Conservation (phyloP, 768 basidiomycete species). For the Hygrophorus pudorinus region DNA sequence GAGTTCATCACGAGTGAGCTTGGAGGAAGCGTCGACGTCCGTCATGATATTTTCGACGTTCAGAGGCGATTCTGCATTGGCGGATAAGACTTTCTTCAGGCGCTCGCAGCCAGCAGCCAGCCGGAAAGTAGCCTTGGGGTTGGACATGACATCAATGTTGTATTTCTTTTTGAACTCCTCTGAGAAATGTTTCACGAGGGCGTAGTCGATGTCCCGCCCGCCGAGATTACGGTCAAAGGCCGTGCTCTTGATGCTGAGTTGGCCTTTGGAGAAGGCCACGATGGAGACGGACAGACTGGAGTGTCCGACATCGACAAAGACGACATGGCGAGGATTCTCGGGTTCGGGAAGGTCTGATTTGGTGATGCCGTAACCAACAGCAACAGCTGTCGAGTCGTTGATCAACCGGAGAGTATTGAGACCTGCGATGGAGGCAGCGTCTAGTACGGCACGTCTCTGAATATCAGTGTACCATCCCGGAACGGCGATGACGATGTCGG, state of each 20-base stretch:
- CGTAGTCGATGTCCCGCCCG: slow-evolving; percentile 93
- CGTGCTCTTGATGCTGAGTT: slow-evolving; percentile 75
- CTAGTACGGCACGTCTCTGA: slow-evolving; percentile 83
- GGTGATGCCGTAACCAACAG: slow-evolving; percentile 97
- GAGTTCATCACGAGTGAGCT: slow-evolving; percentile 72
- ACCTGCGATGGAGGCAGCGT: slow-evolving; percentile 83
- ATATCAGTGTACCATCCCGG: slow-evolving; percentile 96
- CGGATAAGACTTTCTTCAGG: slow-evolving; percentile 93
- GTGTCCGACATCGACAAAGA: slow-evolving; percentile 95
- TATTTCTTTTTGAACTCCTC: slow-evolving; percentile 93
- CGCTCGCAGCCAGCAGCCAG: slow-evolving; percentile 82
- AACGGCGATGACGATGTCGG: slow-evolving; percentile 91
- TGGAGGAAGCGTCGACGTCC: slow-evolving; percentile 87
- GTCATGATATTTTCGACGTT: slow-evolving; percentile 96
- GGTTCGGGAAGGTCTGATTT: slow-evolving; percentile 90
- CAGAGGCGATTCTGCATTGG: slow-evolving; percentile 80
- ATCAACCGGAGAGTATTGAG: slow-evolving; percentile 90
- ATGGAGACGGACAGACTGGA: slow-evolving; percentile 80
- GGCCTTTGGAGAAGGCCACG: slow-evolving; percentile 91
- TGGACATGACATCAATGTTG: slow-evolving; percentile 91
- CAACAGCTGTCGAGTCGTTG: slow-evolving; percentile 93
- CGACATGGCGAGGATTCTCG: slow-evolving; percentile 76
- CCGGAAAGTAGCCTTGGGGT: slow-evolving; percentile 90
- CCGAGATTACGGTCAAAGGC: slow-evolving; percentile 93
- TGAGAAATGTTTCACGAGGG: slow-evolving; percentile 82